Base-by-base conservation (phyloP, 768 basidiomycete genomes). In the Leccinum incarnatum region DNA sequence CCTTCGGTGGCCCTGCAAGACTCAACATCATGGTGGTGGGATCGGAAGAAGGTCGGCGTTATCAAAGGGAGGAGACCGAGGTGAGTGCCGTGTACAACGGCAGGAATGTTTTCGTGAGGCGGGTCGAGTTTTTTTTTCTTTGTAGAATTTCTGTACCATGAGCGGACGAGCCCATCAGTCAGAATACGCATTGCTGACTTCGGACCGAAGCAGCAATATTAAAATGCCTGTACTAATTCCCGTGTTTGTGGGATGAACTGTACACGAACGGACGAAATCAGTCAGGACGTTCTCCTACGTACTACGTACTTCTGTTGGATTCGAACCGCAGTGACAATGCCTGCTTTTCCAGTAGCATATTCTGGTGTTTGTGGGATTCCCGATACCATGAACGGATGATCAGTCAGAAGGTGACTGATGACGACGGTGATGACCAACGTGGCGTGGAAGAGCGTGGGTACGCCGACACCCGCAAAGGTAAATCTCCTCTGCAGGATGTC, bases 381-480 rank as follows among this genome's bases (percentile, higher is more conserved):
- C 15, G 21, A 42, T 12, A 30, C 8, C 3, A 25, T 5, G 47
- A 14, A 21, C 3, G 23, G 25, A 12, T 14, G 12, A 49, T 49
- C 47, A 49, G 23, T 49, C 47, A 50, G 6, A 32, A 51, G 4
- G 8, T n/a, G 17, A 17, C 4, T 11, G 37, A 29, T 40, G 11
- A 29, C 23, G 21, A 30, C 36, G 17, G 3, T 23, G 30, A 30
- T 19, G 19, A 27, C 29, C 19, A 36, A 27, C 17, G 21, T 23
- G 23, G 42, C 64, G 67, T 71, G 71, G 15, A 51, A 65, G 47
- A 46, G 62, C 71, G 69, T 71, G 69, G n/a, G 71, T 60, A 42
- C 15, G 2, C 0, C 7, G 56, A 37, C 53, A 56, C 72, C 57
- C 5, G 9, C n/a, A 72, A 66, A 64, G 70, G 72, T 48, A 61